Evolutionary conservation across 805 yeast species (phyloP).

Genomic region (Nakazawaea peltata): DNA sequence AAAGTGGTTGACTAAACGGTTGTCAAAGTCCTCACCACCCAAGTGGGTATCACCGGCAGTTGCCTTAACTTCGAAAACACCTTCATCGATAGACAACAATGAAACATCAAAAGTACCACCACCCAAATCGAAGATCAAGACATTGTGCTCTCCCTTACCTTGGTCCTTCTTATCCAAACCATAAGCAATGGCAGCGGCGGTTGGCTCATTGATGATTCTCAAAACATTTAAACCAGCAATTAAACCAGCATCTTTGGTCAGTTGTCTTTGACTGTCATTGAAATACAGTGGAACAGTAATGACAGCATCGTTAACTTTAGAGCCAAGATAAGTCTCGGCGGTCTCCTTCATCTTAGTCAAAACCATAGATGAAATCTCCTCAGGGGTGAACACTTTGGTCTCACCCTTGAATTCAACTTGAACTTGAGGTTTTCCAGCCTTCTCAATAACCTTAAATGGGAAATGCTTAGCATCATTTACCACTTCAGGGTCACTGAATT

Average conservation of each 20-base stretch:
- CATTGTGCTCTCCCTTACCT: conserved; percentile 36
- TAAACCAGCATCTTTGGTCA: conserved; percentile 73
- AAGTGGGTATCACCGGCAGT: conserved; percentile 81
- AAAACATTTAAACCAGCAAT: conserved; percentile 69
- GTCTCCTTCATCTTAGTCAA: conserved; percentile 57
- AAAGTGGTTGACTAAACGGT: conserved; percentile 78
- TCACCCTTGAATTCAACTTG: conserved; percentile 95
- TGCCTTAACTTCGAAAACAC: conserved; percentile 75
- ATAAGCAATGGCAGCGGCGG: conserved; percentile 81
- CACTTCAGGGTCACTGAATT: conserved; percentile 72
- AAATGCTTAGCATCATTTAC: conserved; percentile 83
- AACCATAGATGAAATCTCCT: conserved; percentile 89
- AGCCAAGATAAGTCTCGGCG: conserved; percentile 51
- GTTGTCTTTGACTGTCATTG: conserved; percentile 76
- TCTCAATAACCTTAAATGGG: conserved; percentile 82
- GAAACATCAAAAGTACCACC: conserved; percentile 86
- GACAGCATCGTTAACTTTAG: conserved; percentile 59
- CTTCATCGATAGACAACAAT: conserved; percentile 67
- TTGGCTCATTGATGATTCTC: conserved; percentile 76
- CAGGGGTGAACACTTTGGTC: conserved; percentile 84
- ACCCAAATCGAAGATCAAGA: conserved; percentile 67
- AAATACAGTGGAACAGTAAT: conserved; percentile 83
- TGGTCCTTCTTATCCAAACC: conserved; percentile 51
- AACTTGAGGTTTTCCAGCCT: conserved; percentile 80
- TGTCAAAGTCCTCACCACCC: conserved; percentile 85